Evolutionary conservation across 352 stramenopile species (phyloP).

Genomic region (Phytophthora crassamura): DNA sequence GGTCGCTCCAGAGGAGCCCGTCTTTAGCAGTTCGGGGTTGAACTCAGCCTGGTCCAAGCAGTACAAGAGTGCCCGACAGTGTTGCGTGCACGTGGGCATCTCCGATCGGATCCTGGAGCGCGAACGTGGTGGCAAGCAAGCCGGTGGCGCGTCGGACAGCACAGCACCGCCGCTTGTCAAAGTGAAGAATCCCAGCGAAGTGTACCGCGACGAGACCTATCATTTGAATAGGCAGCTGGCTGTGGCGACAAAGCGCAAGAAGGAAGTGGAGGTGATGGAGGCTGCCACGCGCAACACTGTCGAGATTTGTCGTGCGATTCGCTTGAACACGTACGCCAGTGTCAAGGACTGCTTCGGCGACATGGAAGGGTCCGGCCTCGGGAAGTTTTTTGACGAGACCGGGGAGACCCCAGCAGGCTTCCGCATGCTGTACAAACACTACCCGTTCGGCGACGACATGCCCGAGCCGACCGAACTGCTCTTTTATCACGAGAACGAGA

Average conservation of each 20-base stretch:
- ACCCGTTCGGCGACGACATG: constrained; percentile 44
- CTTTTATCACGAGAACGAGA: constrained; percentile 64
- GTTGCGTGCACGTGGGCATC: constrained; percentile 73
- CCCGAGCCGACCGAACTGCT: constrained; percentile 69
- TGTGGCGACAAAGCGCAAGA: constrained; percentile 51
- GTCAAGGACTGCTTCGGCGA: constrained; percentile 67
- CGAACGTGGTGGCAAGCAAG: constrained; percentile 39
- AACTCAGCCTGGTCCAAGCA: constrained; percentile 47
- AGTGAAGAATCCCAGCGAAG: constrained; percentile 60
- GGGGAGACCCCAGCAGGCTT: constrained; percentile 67
- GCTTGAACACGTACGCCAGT: constrained; percentile 49
- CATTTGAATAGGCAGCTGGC: constrained; percentile 55
- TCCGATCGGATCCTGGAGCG: constrained; percentile 71
- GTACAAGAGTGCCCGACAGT: constrained; percentile 64
- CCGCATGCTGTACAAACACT: constrained; percentile 73
- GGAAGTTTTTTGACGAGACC: constrained; percentile 51
- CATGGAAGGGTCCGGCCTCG: constrained; percentile 45
- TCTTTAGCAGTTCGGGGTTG: constrained; percentile 10
- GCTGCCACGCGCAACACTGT: constrained; percentile 70
- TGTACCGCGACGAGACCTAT: constrained; percentile 74
- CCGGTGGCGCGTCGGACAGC: constrained; percentile 9
- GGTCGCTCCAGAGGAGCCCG: constrained; percentile 11
- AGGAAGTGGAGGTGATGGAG: constrained; percentile 67
- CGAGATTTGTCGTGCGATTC: constrained; percentile 57
- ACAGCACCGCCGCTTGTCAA: constrained; percentile 36